phyloP scores from a whole-genome alignment of 192 early-diverging fungal genomes.

The Coemansia sp. region DNA sequence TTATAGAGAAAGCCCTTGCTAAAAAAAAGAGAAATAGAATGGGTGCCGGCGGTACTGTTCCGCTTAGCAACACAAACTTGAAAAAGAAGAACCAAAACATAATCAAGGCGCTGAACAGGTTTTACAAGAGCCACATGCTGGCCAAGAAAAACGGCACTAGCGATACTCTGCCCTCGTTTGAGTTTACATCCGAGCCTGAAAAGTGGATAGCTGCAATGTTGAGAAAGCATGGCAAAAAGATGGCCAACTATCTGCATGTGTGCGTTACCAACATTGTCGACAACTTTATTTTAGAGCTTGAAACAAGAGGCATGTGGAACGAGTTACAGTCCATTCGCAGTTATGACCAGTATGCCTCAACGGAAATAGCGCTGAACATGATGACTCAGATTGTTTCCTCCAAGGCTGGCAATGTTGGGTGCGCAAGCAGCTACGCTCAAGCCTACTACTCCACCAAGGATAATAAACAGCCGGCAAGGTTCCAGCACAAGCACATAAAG shows the following conservation, averaged over 20 bases:
- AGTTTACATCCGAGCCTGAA: conserved; percentile 6
- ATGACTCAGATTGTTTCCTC: conserved; percentile 1
- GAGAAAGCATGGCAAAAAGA: background rate
- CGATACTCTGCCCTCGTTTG: background rate
- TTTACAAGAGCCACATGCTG: conserved; percentile 1
- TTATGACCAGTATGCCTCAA: background rate
- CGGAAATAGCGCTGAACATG: conserved; percentile 1
- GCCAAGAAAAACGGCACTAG: too few relatives aligned
- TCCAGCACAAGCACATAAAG: background rate
- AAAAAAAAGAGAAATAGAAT: background rate
- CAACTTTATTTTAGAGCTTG: background rate
- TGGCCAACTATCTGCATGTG: background rate
- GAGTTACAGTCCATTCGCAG: background rate
- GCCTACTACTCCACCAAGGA: background rate
- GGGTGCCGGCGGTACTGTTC: background rate
- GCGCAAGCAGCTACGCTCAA: background rate
- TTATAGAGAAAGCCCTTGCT: background rate
- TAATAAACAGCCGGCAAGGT: background rate
- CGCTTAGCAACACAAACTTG: background rate
- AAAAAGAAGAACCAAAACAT: conserved; percentile 10
- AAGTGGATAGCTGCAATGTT: conserved; percentile 1
- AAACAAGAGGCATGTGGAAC: background rate
- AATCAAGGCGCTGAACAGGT: background rate
- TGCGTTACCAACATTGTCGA: background rate
- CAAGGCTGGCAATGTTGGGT: background rate